Evolutionary conservation across 169 alveolate species (phyloP).

Genomic region (Plasmodium vinckei): DNA sequence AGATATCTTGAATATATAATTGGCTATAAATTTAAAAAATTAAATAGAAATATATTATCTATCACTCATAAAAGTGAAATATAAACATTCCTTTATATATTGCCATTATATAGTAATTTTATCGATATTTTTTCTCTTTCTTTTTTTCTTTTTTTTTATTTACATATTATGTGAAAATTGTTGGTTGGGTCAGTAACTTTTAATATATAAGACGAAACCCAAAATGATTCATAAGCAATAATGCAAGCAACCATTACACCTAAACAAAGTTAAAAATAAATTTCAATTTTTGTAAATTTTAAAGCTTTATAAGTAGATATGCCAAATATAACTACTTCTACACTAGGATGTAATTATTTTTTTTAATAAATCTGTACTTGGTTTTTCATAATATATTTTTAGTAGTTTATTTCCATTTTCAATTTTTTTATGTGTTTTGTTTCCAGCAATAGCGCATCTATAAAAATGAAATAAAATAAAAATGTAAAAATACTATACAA

Average conservation of each 20-base stretch:
- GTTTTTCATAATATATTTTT: constrained; percentile 71
- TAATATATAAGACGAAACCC: constrained; percentile 39
- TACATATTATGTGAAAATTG: constrained; percentile 41
- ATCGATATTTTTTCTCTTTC: neutral
- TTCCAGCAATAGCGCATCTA: constrained; percentile 76
- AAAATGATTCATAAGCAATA: constrained; percentile 69
- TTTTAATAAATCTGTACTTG: constrained; percentile 9
- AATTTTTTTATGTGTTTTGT: constrained; percentile 75
- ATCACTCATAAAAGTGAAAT: neutral
- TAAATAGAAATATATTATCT: neutral
- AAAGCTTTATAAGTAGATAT: neutral
- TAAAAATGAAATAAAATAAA: neutral
- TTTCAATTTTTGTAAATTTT: neutral
- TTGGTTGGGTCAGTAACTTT: constrained; percentile 18
- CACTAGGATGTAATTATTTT: too few relatives aligned
- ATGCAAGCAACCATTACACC: constrained; percentile 75
- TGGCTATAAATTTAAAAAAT: constrained; percentile 24
- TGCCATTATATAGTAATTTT: neutral
- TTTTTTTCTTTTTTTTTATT: constrained; percentile 7
- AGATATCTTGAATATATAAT: constrained; percentile 14
- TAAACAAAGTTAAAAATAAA: neutral
- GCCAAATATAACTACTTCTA: neutral
- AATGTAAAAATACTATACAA: neutral
- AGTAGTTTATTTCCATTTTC: constrained; percentile 63
- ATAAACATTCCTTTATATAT: neutral